Base-by-base conservation (phyloP, 495 filamentous ascomycete genomes). In the Hyaloscypha finlandica region DNA sequence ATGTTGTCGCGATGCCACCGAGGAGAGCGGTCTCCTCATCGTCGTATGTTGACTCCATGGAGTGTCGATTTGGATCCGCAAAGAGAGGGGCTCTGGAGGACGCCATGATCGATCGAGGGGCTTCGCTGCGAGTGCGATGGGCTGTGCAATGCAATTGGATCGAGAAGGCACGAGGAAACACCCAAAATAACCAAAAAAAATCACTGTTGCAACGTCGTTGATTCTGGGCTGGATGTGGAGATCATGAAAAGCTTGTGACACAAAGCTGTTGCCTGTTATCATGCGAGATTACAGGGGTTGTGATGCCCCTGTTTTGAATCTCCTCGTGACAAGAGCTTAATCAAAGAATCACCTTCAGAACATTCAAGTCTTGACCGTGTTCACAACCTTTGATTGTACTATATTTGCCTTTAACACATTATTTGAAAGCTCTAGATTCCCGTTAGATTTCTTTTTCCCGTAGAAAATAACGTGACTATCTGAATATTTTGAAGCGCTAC, bases 1-100 rank as follows among this genome's bases (percentile, higher is more conserved):
- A 65, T 16, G 61, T 58, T 11, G 37, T 64, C 48, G 66, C 60
- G 37, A 64, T 32, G 22, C 66, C 59, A 12, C 60, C 60, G 35
- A 59, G 51, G 54, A 64, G 54, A 58, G 53, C 42, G 11, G 37
- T 60, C 30, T 59, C 53, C 16, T 64, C 66, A 22, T 64, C 61
- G 60, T 63, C 57, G 59, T 30, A 20, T 31, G 25, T 25, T 25
- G 59, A 57, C 59, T 56, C 33, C 12, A 32, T 59, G 60, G 66
- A 57, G 61, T 30, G 25, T 51, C 59, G 59, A 16, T 61, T 12
- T 22, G 32, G 8, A 39, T 56, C 53, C 1, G 65, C 65, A 30
- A 62, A 25, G 20, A 67, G 33, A 45, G 65, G 48, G 11, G 58
- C n/a, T 32, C 54, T 32, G 8, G 64, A 55, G 6, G 52, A 57